These are phyloP conservation scores for Stereocaulon alpinum DNA, from an alignment of 495 filamentous ascomycete genomes.

Conservation along the genomic window DNA sequence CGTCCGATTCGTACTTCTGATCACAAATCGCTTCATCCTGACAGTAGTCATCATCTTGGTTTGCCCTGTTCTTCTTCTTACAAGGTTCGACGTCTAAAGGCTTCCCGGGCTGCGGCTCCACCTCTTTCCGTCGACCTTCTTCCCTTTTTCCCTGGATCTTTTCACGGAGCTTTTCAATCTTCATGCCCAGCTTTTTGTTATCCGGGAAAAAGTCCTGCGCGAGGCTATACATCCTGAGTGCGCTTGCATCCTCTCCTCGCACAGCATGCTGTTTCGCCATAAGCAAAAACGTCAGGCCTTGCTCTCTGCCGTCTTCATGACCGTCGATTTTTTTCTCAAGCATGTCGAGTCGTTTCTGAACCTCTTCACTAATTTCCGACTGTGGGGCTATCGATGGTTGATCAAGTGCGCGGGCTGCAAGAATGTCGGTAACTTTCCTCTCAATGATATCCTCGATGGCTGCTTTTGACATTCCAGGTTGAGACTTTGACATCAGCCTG, in stretches of 20 bases:
- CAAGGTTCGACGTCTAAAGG: conserved; percentile 15
- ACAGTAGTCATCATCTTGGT: conserved; percentile 25
- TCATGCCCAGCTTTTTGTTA: conserved; percentile 67
- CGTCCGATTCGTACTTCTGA: conserved; percentile 24
- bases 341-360: conserved; percentile 69
- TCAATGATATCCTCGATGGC: conserved; percentile 85
- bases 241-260: conserved; percentile 64
- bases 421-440: conserved; percentile 77
- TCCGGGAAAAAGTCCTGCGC: conserved; percentile 79
- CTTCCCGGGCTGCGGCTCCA: background rate
- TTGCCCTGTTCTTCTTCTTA: background rate
- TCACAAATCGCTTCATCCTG: background rate
- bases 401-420: conserved; percentile 51
- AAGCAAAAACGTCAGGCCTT: conserved; percentile 73
- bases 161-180: conserved; percentile 61
- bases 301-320: conserved; percentile 60
- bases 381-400: conserved; percentile 41
- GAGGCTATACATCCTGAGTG: conserved; percentile 76
- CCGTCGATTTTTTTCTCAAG: conserved; percentile 77
- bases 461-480: conserved; percentile 51
- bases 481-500: conserved; percentile 1
- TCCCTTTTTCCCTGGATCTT: conserved; percentile 37
- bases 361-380: conserved; percentile 56
- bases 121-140: background rate
- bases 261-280: conserved; percentile 89